Evolutionary conservation across 441 rosid genomes (phyloP).

Genomic region (Brassica balearica): DNA sequence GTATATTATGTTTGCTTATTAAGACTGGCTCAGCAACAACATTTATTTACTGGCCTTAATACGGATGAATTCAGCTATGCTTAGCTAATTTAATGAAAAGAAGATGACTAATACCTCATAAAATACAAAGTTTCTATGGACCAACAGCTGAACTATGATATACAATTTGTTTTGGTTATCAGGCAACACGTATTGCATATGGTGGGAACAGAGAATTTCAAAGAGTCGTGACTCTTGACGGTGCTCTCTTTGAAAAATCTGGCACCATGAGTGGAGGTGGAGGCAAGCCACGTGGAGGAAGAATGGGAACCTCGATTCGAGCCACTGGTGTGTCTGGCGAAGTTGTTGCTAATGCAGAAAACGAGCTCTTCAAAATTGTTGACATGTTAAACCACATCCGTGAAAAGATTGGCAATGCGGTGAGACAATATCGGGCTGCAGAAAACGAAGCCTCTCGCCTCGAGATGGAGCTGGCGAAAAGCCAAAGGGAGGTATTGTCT

Average conservation of each 20-base stretch:
- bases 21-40: conserved; percentile 18
- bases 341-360: conserved; percentile 70
- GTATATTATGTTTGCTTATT: conserved; percentile 45
- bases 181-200: conserved; percentile 92
- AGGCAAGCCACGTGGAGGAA: conserved; percentile 88
- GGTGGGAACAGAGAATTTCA: conserved; percentile 79
- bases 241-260: conserved; percentile 91
- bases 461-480: conserved; percentile 92
- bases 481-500: conserved; percentile 76
- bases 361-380: conserved; percentile 67
- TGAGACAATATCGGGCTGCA: conserved; percentile 63
- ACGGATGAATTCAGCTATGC: background rate
- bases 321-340: conserved; percentile 76
- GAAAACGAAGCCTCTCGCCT: conserved; percentile 65
- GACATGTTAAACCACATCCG: conserved; percentile 63
- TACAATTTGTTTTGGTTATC: conserved; percentile 18
- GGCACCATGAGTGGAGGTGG: conserved; percentile 99
- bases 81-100: background rate
- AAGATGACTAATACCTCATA: background rate
- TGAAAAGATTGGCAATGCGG: conserved; percentile 67
- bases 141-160: background rate
- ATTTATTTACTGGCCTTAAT: background rate
- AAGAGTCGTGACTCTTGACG: conserved; percentile 91
- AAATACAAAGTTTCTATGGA: conserved; percentile 10
- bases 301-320: conserved; percentile 95